Evolutionary conservation across 805 yeast species (phyloP).

Genomic region (Candida cerambycidarum): DNA sequence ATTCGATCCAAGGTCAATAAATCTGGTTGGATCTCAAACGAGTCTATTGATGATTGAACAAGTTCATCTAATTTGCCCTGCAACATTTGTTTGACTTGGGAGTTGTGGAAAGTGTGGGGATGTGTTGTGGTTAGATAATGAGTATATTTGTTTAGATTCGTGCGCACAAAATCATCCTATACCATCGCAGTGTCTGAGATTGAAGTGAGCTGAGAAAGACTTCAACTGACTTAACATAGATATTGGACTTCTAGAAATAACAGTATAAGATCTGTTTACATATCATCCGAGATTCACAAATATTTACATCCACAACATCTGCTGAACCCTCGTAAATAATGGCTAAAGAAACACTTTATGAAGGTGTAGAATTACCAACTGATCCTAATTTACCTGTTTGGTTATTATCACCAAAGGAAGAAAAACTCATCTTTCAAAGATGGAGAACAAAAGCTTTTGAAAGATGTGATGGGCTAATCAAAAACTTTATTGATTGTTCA

Average conservation of each 20-base stretch:
- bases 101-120: no score
- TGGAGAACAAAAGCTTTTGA: conserved; percentile 69
- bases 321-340: no score
- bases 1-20: conserved; percentile 45
- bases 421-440: conserved; percentile 66
- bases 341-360: conserved; percentile 31
- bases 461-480: conserved; percentile 67
- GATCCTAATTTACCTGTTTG: conserved; percentile 63
- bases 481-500: conserved; percentile 67
- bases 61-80: conserved; percentile 35
- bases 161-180: conserved; percentile 7
- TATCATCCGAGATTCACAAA: no score
- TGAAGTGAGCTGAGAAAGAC: not conserved
- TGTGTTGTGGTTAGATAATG: no score
- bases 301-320: no score
- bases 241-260: no score
- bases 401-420: conserved; percentile 77
- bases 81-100: conserved; percentile 21
- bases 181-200: not conserved
- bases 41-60: conserved; percentile 43
- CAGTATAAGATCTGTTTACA: no score
- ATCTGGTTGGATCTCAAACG: conserved; percentile 54
- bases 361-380: conserved; percentile 38
- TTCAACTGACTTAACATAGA: no score
- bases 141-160: conserved; percentile 8